These are phyloP conservation scores for Pezicula neosporulosa DNA, from an alignment of 2,329 filamentous ascomycete genomes.

Conservation along the genomic window DNA sequence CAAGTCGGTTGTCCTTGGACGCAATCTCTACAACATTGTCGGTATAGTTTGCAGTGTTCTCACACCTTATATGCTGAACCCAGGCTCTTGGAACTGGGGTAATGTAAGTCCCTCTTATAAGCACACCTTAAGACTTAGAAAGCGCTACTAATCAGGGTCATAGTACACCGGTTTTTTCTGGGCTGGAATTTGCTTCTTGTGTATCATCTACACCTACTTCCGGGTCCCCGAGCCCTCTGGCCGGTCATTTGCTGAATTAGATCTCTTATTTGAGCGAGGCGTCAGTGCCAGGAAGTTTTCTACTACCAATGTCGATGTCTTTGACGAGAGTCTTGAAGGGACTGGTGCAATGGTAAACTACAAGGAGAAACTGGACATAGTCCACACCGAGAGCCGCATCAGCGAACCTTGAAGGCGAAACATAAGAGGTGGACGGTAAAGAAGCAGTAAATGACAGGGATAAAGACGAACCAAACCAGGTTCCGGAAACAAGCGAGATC, in stretches of 20 bases:
- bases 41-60: constrained; percentile 78
- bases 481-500: no score
- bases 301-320: constrained; percentile 65
- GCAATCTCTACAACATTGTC: constrained; percentile 69
- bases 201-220: constrained; percentile 79
- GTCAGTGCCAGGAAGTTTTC: constrained; percentile 36
- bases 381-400: no score
- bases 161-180: constrained; percentile 72
- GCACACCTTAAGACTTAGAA: no score
- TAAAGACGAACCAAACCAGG: no score
- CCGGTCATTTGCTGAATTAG: constrained; percentile 78
- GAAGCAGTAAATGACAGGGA: no score
- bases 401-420: no score
- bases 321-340: neutral
- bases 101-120: constrained; percentile 39
- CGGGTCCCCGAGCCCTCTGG: constrained; percentile 77
- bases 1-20: constrained; percentile 86
- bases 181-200: constrained; percentile 74
- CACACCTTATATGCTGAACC: constrained; percentile 92
- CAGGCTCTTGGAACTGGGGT: constrained; percentile 80
- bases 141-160: no score
- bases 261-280: constrained; percentile 73
- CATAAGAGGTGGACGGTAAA: no score
- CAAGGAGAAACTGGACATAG: no score
- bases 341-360: no score